A percentile compares a stretch with the other conserved stretches of the same genome.
Conservation (phyloP, 2,329 filamentous ascomycete species). For the Curvularia spicifera region DNA sequence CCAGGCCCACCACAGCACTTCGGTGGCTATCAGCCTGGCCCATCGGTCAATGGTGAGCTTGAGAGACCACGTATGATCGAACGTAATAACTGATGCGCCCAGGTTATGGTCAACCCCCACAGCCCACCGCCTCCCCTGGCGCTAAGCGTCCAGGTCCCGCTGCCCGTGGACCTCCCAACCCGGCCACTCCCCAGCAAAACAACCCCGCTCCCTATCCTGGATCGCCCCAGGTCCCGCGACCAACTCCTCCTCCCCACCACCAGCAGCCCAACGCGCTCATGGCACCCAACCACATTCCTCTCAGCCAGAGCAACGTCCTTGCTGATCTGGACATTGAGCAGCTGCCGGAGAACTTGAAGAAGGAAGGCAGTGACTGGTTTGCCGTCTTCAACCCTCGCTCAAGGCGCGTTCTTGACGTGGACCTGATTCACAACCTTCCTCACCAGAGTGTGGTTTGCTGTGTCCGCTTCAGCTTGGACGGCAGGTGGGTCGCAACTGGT, state of each 20-base stretch:
- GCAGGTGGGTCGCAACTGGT: constrained; percentile 93
- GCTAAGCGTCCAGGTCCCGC: constrained; percentile 72
- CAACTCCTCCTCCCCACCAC: constrained; percentile 67
- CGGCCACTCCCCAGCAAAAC: constrained; percentile 91
- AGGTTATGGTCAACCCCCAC: constrained; percentile 85
- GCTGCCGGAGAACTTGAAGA: constrained; percentile 85
- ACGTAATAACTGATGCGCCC: constrained; percentile 17
- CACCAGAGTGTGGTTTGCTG: constrained; percentile 99
- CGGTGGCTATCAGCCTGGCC: constrained; percentile 70
- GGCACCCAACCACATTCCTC: constrained; percentile 50
- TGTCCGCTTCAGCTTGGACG: constrained; percentile 94
- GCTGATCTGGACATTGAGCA: constrained; percentile 88
- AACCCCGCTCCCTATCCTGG: constrained; percentile 86
- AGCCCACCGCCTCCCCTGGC: constrained; percentile 84
- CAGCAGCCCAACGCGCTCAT: constrained; percentile 42
- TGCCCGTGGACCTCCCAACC: constrained; percentile 67
- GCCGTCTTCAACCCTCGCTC: constrained; percentile 95
- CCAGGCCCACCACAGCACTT: constrained; percentile 70
- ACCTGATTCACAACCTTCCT: constrained; percentile 87
- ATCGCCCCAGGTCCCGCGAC: constrained; percentile 82
- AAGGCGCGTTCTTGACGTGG: constrained; percentile 87
- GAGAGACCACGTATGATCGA: constrained; percentile 16
- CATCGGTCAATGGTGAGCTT: constrained; percentile 65
- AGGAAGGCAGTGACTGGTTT: constrained; percentile 90
- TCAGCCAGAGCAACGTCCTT: constrained; percentile 68